These are phyloP conservation scores for Ceratocystis variospora DNA, from an alignment of 2,329 filamentous ascomycete species.

Conservation along the genomic window DNA sequence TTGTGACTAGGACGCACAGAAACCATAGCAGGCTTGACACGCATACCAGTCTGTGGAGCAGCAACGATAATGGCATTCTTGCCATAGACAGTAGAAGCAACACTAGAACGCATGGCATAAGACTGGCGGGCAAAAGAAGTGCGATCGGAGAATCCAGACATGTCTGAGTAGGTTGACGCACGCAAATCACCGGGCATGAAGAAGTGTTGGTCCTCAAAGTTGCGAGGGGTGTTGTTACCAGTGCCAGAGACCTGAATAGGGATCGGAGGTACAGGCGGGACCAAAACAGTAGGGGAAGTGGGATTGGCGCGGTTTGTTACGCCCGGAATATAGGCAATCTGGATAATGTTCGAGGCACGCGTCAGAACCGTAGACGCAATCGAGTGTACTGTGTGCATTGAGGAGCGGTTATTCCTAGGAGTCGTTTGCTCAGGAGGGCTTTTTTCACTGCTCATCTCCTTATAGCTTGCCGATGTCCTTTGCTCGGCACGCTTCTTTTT, in stretches of 20 bases:
- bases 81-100: slow-evolving; percentile 87
- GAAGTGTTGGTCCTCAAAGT: slow-evolving; percentile 70
- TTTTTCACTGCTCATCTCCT: slow-evolving; percentile 37
- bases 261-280: slow-evolving; percentile 88
- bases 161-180: slow-evolving; percentile 77
- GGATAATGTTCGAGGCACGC: slow-evolving; percentile 94
- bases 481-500: slow-evolving; percentile 53
- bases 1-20: slow-evolving; percentile 60
- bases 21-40: slow-evolving; percentile 82
- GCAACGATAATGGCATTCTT: slow-evolving; percentile 73
- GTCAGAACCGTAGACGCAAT: slow-evolving; percentile 93
- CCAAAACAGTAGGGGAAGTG: slow-evolving; percentile 64
- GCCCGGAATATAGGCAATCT: slow-evolving; percentile 96
- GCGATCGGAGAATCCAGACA: slow-evolving; percentile 49
- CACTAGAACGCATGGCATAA: slow-evolving; percentile 52
- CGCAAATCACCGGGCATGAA: slow-evolving; percentile 83
- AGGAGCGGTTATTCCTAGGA: slow-evolving; percentile 51
- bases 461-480: slow-evolving; percentile 7
- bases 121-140: slow-evolving; percentile 47
- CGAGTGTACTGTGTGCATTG: slow-evolving; percentile 74
- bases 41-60: slow-evolving; percentile 74
- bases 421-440: slow-evolving; percentile 27
- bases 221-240: slow-evolving; percentile 35
- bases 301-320: slow-evolving; percentile 84
- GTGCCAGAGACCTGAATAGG: slow-evolving; percentile 48